Percentiles rank a stretch among this genome's conserved stretches.
Conservation (phyloP, 2,329 filamentous ascomycete species). For the Apiospora phragmitis region DNA sequence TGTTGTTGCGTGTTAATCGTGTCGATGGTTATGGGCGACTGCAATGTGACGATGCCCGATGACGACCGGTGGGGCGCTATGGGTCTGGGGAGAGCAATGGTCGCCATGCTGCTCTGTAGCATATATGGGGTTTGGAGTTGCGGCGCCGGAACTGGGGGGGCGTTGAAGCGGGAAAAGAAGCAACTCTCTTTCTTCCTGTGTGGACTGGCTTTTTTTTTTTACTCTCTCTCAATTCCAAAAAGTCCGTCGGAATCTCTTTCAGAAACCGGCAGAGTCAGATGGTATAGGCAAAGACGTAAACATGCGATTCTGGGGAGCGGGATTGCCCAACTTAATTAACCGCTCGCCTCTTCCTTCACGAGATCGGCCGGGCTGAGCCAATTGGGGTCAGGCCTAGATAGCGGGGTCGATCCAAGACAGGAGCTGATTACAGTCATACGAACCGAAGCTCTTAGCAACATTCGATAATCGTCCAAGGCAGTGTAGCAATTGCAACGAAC, state of each 20-base stretch:
- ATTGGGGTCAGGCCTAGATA: background rate
- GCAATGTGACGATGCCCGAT: constrained; percentile 40
- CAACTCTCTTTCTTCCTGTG: background rate
- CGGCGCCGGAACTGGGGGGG: background rate
- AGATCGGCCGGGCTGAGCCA: background rate
- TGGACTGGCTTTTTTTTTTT: background rate
- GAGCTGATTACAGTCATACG: constrained; percentile 4
- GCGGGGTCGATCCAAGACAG: constrained; percentile 5
- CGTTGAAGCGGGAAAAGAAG: background rate
- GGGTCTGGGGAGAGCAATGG: constrained; percentile 53
- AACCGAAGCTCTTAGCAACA: constrained; percentile 6
- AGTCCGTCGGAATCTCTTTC: background rate
- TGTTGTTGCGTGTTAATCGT: constrained; percentile 34
- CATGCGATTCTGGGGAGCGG: constrained; percentile 1
- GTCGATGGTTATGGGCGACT: constrained; percentile 44
- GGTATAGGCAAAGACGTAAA: background rate
- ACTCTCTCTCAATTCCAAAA: background rate
- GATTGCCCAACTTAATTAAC: background rate
- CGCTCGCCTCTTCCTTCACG: background rate
- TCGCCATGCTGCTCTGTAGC: constrained; percentile 49
- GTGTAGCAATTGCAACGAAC: background rate
- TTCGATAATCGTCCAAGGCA: background rate
- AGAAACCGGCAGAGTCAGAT: background rate
- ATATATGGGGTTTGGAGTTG: constrained; percentile 3
- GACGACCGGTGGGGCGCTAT: constrained; percentile 46